Conservation (phyloP, 1,284 basidiomycete genomes). For the Trametes sp. region DNA sequence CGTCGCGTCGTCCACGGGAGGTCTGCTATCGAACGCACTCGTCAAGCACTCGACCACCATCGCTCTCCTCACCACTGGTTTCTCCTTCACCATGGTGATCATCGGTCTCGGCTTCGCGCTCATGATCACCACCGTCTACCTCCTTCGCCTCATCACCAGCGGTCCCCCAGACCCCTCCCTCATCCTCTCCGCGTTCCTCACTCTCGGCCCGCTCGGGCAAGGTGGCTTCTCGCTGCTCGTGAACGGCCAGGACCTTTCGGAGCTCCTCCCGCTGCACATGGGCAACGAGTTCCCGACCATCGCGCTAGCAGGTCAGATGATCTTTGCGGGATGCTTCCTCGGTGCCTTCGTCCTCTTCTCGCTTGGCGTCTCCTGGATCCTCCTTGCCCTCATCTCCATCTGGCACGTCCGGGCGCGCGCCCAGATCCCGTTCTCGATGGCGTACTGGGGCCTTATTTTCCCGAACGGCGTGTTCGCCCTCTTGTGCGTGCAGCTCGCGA, state of each 20-base stretch:
- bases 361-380: conserved; percentile 55
- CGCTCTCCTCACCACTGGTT: conserved; percentile 58
- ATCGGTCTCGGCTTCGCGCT: conserved; percentile 59
- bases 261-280: conserved; percentile 49
- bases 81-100: conserved; percentile 58
- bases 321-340: conserved; percentile 50
- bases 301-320: conserved; percentile 44
- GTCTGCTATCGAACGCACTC: conserved; percentile 56
- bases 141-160: conserved; percentile 49
- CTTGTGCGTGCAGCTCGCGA: conserved; percentile 53
- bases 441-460: conserved; percentile 60
- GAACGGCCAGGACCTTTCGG: conserved; percentile 53
- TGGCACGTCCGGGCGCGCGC: conserved; percentile 37
- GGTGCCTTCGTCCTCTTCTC: conserved; percentile 53
- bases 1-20: conserved; percentile 67
- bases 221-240: conserved; percentile 64
- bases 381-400: conserved; percentile 47
- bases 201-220: conserved; percentile 46
- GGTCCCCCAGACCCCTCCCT: conserved; percentile 48
- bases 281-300: conserved; percentile 42
- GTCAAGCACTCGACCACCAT: conserved; percentile 46
- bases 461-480: conserved; percentile 58
- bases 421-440: conserved; percentile 48
- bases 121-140: conserved; percentile 55
- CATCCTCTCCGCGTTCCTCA: conserved; percentile 61